phyloP scores from a whole-genome alignment of 129 eudicot genomes.

The Flaveria sonorensis region DNA sequence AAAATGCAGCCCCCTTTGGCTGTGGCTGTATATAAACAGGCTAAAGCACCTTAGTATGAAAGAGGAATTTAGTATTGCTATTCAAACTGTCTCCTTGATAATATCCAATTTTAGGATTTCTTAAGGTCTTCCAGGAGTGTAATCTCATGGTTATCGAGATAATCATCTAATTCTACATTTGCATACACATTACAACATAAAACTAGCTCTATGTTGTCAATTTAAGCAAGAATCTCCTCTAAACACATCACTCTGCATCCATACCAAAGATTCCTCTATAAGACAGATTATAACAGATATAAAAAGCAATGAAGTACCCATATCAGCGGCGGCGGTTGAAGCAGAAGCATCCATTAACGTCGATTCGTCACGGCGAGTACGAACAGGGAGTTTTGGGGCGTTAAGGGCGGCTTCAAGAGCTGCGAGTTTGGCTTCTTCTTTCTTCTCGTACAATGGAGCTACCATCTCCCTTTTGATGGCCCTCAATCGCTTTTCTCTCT shows the following conservation, averaged over 20 bases:
- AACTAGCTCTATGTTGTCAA: neutral
- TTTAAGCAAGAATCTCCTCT: neutral
- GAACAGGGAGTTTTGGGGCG: constrained; percentile 91
- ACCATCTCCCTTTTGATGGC: constrained; percentile 87
- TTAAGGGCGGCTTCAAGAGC: constrained; percentile 82
- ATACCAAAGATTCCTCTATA: no score
- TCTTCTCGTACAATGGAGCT: constrained; percentile 59
- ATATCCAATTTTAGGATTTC: neutral
- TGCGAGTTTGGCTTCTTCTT: constrained; percentile 78
- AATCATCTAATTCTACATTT: neutral
- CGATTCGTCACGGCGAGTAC: constrained; percentile 25
- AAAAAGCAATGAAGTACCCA: constrained; percentile 29
- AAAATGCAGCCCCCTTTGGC: no score
- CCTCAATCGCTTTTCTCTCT: constrained; percentile 77
- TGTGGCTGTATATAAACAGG: no score
- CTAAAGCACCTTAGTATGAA: no score
- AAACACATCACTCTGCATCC: neutral
- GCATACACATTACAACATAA: neutral
- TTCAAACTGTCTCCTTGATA: neutral
- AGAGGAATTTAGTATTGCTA: neutral
- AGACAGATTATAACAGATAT: no score
- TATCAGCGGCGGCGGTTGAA: constrained; percentile 27
- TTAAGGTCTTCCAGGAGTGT: neutral
- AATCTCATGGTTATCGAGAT: neutral
- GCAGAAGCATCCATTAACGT: constrained; percentile 28